Conservation (phyloP, 2,329 filamentous ascomycete species). For the Exophiala sp. region DNA sequence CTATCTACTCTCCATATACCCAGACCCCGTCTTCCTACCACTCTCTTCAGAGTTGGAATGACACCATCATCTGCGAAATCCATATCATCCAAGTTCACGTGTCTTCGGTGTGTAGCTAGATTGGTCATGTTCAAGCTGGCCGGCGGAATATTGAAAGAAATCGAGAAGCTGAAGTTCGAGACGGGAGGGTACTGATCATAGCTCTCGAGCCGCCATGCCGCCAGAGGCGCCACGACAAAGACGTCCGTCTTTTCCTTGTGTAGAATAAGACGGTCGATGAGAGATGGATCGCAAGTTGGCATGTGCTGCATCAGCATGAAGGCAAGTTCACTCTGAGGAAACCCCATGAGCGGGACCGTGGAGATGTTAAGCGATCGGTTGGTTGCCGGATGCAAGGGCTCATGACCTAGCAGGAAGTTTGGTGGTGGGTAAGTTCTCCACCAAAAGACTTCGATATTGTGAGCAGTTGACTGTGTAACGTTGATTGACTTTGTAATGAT, state of each 20-base stretch:
- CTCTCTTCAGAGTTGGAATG: constrained; percentile 39
- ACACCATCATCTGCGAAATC: constrained; percentile 48
- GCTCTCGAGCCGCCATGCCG: constrained; percentile 31
- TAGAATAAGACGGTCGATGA: constrained; percentile 20
- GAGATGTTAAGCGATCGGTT: constrained; percentile 32
- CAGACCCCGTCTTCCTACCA: constrained; percentile 45
- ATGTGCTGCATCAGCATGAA: constrained; percentile 35
- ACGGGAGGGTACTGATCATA: constrained; percentile 13
- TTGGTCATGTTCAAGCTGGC: constrained; percentile 23
- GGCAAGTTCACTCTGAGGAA: constrained; percentile 39
- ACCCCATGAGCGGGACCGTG: constrained; percentile 47
- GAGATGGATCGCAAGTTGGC: constrained; percentile 24
- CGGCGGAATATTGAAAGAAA: constrained; percentile 19
- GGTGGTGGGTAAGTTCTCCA: constrained; percentile 53
- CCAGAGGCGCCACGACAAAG: constrained; percentile 44
- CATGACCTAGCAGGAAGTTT: constrained; percentile 45
- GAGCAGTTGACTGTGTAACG: constrained; percentile 16
- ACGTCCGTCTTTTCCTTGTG: constrained; percentile 29
- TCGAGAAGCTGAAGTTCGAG: constrained; percentile 24
- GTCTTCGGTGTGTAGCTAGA: constrained; percentile 42
- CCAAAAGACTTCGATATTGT: constrained; percentile 42
- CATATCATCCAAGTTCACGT: constrained; percentile 49
- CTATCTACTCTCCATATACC: constrained; percentile 44
- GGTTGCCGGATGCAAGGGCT: constrained; percentile 26
- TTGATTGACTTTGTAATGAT: constrained; percentile 26